phyloP scores from a whole-genome alignment of 768 basidiomycete species.

The Mrakia gelida region DNA sequence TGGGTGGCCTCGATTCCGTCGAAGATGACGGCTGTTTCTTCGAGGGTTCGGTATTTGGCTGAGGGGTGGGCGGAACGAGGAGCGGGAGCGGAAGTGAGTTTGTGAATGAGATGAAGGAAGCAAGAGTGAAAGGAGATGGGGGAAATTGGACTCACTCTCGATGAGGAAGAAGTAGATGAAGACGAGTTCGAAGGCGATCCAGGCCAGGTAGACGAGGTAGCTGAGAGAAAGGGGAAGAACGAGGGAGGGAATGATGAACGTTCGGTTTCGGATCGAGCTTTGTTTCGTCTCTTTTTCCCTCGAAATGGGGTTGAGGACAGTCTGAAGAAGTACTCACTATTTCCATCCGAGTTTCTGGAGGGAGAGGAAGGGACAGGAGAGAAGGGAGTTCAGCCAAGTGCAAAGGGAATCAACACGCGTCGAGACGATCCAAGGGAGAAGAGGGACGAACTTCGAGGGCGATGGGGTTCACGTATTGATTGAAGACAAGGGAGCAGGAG shows the following conservation, averaged over 20 bases:
- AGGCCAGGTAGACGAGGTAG: not conserved
- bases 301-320: constrained; percentile 15
- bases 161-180: constrained; percentile 41
- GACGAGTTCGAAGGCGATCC: constrained; percentile 38
- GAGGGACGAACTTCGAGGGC: constrained; percentile 52
- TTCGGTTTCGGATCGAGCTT: not conserved
- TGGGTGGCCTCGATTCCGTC: constrained; percentile 60
- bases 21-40: constrained; percentile 77
- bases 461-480: constrained; percentile 65
- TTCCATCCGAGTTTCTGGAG: constrained; percentile 50
- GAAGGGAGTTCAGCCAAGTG: not conserved
- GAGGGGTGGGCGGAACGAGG: not conserved
- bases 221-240: not conserved
- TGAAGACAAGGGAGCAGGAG: constrained; percentile 77
- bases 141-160: constrained; percentile 34
- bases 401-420: constrained; percentile 21
- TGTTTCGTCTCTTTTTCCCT: no score
- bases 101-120: constrained; percentile 49
- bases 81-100: not conserved
- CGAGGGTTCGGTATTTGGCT: constrained; percentile 56
- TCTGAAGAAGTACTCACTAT: constrained; percentile 29
- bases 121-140: constrained; percentile 32
- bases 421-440: constrained; percentile 5
- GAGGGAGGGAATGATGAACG: not conserved
- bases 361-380: not conserved